These are phyloP conservation scores for Sclerotinia glacialis DNA, from an alignment of 2,329 filamentous ascomycete species.

Conservation along the genomic window DNA sequence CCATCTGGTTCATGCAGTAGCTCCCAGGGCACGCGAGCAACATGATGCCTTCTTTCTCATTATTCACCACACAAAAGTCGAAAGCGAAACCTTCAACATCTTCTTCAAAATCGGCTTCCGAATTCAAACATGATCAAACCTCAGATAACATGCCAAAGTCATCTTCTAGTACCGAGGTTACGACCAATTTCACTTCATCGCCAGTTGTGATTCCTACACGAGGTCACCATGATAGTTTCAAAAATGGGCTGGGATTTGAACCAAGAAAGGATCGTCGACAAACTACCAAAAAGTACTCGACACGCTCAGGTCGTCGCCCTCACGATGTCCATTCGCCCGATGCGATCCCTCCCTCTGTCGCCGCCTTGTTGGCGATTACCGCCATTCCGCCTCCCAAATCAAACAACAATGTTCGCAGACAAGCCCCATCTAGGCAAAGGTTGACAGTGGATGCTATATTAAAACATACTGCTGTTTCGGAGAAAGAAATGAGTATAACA, in stretches of 20 bases:
- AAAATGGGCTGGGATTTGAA: conserved; percentile 26
- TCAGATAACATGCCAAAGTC: conserved; percentile 15
- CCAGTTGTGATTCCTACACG: conserved; percentile 33
- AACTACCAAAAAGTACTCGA: conserved; percentile 26
- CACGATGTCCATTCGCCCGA: conserved; percentile 52
- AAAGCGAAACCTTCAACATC: conserved; percentile 5
- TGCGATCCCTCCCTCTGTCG: conserved; percentile 56
- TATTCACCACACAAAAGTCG: conserved; percentile 17
- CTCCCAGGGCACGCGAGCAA: conserved; percentile 21
- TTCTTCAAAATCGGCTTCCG: background rate
- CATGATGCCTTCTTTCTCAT: conserved; percentile 20
- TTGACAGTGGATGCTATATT: conserved; percentile 58
- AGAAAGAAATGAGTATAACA: conserved; percentile 55
- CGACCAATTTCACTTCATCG: conserved; percentile 7
- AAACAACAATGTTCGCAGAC: conserved; percentile 25
- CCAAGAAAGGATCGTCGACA: conserved; percentile 28
- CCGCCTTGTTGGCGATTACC: conserved; percentile 60
- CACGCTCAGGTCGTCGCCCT: conserved; percentile 35
- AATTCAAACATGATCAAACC: conserved; percentile 9
- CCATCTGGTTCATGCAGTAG: conserved; percentile 18
- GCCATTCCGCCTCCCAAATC: conserved; percentile 52
- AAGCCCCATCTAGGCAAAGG: conserved; percentile 33
- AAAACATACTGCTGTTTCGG: conserved; percentile 48
- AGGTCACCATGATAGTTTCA: conserved; percentile 29
- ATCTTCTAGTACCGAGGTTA: conserved; percentile 1